Base-by-base conservation (phyloP, 2,329 filamentous ascomycete genomes). In the Rutstroemia sp. region DNA sequence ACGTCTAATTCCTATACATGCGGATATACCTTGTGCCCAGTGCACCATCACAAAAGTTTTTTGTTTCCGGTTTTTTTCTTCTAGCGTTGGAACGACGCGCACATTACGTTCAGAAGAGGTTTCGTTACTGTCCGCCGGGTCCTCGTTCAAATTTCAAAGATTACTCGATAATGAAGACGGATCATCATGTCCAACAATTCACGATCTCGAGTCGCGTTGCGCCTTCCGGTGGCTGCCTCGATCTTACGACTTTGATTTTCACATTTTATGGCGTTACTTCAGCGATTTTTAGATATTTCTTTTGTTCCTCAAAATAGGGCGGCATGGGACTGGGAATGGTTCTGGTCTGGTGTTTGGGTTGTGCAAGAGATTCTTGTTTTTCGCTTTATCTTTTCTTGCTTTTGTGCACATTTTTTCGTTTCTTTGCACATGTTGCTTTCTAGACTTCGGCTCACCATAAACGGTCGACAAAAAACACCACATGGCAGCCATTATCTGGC, bases 151-250 rank as follows among this genome's bases (percentile, higher is more conserved):
- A 63, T 59, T 46, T 53, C 57, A 61, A 57, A 57, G 60, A 54
- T 56, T 54, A 54, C 50, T 63, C 60, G 62, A 67, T 68, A 63
- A 65, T 61, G 59, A 62, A 61, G 47, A 52, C 59, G 58, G 60
- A 61, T 47, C 60, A 59, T 60, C 59, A 61, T 51, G 51, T 56
- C 51, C 59, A 44, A 39, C 51, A 44, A 27, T 62, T 64, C 48
- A 69, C 59, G 68, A 69, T 70, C 67, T 69, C 67, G 67, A 69
- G 66, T 62, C 64, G 67, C 67, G 65, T 65, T 69, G 67, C 67
- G 61, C 64, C 59, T n/a, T 51, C 56, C 55, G 62, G 64, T 64
- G 64, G 64, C 68, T 65, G 67, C 67, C 68, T 69, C 67, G 68
- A 70, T 69, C 67, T 70, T 64, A 69, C 64, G 67, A 69, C 63